Percentiles rank a stretch among this genome's conserved stretches.
phyloP scores from a whole-genome alignment of 768 basidiomycete genomes.

The Amanita rubescens region DNA sequence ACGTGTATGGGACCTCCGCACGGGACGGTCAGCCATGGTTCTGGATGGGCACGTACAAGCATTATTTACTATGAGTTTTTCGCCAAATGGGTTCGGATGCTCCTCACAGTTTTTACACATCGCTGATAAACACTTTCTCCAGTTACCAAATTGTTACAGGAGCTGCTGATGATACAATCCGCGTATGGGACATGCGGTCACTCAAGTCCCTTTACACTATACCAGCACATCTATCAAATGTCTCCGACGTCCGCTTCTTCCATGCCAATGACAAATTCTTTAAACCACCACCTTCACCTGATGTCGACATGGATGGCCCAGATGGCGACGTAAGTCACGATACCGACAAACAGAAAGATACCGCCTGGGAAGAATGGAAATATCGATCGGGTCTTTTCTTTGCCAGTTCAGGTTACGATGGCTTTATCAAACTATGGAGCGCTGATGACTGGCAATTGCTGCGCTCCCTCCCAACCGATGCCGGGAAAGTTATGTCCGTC shows the following conservation, averaged over 20 bases:
- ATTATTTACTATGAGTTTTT: conserved; percentile 87
- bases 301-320: conserved; percentile 45
- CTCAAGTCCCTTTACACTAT: conserved; percentile 92
- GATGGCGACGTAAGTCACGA: conserved; percentile 32
- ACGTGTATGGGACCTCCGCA: conserved; percentile 93
- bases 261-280: conserved; percentile 50
- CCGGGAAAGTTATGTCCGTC: conserved; percentile 98
- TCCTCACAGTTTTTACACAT: conserved; percentile 7
- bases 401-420: conserved; percentile 91
- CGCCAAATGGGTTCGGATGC: conserved; percentile 82
- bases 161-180: conserved; percentile 93
- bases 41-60: conserved; percentile 94
- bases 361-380: conserved; percentile 58
- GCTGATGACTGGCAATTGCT: conserved; percentile 97
- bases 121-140: conserved; percentile 11
- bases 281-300: conserved; percentile 31
- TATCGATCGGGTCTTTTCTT: conserved; percentile 90
- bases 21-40: conserved; percentile 95
- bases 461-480: conserved; percentile 83
- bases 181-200: conserved; percentile 97
- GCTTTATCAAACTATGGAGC: conserved; percentile 92
- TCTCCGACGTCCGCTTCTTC: conserved; percentile 95
- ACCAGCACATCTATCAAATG: conserved; percentile 91
- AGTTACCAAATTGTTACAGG: conserved; percentile 98
- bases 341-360: conserved; percentile 28